These are phyloP conservation scores for Linderina pennispora DNA, from an alignment of 192 early-diverging fungal species.

Conservation along the genomic window DNA sequence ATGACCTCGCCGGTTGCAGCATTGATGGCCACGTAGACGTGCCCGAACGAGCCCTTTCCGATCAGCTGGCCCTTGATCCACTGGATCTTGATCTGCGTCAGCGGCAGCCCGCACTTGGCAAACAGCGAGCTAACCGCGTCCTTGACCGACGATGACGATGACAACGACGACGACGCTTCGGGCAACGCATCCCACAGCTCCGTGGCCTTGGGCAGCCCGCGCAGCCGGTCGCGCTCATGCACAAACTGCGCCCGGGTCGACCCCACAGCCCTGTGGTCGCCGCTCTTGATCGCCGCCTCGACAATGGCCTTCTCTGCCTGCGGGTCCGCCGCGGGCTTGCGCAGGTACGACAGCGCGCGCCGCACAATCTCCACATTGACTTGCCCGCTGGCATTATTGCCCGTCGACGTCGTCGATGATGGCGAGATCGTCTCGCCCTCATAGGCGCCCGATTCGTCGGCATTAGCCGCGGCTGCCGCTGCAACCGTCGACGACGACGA, in stretches of 20 bases:
- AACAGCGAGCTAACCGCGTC: conserved; percentile 39
- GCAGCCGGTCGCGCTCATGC: conserved; percentile 18
- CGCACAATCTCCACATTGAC: conserved; percentile 43
- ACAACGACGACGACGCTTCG: too few relatives aligned
- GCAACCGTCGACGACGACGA: too few relatives aligned
- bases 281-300: conserved; percentile 39
- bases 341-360: conserved; percentile 40
- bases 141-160: conserved; percentile 7
- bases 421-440: too few relatives aligned
- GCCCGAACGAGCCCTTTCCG: conserved; percentile 79
- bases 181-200: background rate
- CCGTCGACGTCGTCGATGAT: too few relatives aligned
- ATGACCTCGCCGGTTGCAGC: conserved; percentile 68
- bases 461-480: background rate
- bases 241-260: conserved; percentile 45
- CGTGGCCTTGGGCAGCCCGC: conserved; percentile 3
- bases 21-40: conserved; percentile 72
- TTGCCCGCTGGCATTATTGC: background rate
- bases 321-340: conserved; percentile 39
- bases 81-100: conserved; percentile 47
- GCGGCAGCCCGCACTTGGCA: conserved; percentile 31
- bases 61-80: conserved; percentile 75
- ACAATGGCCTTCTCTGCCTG: conserved; percentile 44
- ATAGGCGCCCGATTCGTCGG: too few relatives aligned
- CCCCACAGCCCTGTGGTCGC: conserved; percentile 20